A percentile compares a stretch with the other conserved stretches of the same genome.
Conservation (phyloP, 345 rosid genomes). For the Aurinia saxatilis region DNA sequence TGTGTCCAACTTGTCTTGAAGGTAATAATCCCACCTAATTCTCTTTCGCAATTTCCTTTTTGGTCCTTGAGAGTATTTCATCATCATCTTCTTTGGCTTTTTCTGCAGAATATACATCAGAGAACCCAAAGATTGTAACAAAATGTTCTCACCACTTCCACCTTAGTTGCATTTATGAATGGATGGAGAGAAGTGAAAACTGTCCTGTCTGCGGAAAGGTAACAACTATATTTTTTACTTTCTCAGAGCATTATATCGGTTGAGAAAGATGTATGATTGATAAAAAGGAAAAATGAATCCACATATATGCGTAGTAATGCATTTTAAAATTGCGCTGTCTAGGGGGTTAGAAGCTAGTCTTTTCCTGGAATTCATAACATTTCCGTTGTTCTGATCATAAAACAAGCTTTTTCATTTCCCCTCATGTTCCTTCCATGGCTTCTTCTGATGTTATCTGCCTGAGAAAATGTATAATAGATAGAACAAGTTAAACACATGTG, state of each 20-base stretch:
- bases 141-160: constrained; percentile 95
- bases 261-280: no score
- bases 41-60: not conserved
- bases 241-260: not conserved
- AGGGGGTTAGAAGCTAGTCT: not conserved
- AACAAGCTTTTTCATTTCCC: not conserved
- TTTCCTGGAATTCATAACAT: not conserved
- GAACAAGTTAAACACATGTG: not conserved
- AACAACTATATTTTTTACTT: not conserved
- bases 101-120: constrained; percentile 78
- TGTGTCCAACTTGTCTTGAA: constrained; percentile 96
- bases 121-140: constrained; percentile 88
- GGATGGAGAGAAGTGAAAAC: constrained; percentile 99
- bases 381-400: not conserved
- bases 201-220: constrained; percentile 99
- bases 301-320: not conserved
- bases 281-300: not conserved
- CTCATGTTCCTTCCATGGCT: not conserved
- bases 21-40: constrained; percentile 32
- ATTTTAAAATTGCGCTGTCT: not conserved
- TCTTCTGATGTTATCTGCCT: constrained; percentile 2
- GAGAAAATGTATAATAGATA: not conserved
- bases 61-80: not conserved
- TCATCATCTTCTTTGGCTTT: not conserved
- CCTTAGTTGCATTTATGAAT: constrained; percentile 96